Conservation (phyloP, 371 early-diverging fungal species). For the Funneliformis caledonium region DNA sequence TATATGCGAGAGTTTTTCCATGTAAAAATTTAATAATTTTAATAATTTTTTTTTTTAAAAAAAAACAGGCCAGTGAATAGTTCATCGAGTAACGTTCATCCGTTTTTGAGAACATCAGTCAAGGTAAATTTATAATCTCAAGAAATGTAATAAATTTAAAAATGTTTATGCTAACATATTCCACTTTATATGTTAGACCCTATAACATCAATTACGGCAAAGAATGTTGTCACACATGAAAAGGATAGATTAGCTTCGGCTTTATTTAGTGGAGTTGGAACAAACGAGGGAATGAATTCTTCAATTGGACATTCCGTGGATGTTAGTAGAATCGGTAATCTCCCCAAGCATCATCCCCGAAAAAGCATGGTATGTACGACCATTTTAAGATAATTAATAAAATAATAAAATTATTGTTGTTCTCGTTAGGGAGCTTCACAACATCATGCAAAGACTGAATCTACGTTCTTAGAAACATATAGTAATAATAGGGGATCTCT, state of each 20-base stretch:
- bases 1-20: background rate
- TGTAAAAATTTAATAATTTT: background rate
- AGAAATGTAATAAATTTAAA: background rate
- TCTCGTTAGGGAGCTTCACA: background rate
- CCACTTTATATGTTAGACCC: background rate
- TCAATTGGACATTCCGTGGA: background rate
- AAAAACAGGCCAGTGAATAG: background rate
- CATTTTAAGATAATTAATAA: background rate
- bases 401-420: background rate
- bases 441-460: background rate
- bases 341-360: background rate
- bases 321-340: background rate
- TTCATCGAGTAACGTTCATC: background rate
- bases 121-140: background rate
- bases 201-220: slow-evolving; percentile 8
- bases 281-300: background rate
- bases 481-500: background rate
- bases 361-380: background rate
- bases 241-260: slow-evolving; percentile 26
- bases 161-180: background rate
- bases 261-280: slow-evolving; percentile 37
- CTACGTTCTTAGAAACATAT: background rate
- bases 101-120: background rate
- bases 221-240: background rate
- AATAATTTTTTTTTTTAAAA: background rate